phyloP scores from a whole-genome alignment of 306 rosid genomes.

The Quercus ilex region DNA sequence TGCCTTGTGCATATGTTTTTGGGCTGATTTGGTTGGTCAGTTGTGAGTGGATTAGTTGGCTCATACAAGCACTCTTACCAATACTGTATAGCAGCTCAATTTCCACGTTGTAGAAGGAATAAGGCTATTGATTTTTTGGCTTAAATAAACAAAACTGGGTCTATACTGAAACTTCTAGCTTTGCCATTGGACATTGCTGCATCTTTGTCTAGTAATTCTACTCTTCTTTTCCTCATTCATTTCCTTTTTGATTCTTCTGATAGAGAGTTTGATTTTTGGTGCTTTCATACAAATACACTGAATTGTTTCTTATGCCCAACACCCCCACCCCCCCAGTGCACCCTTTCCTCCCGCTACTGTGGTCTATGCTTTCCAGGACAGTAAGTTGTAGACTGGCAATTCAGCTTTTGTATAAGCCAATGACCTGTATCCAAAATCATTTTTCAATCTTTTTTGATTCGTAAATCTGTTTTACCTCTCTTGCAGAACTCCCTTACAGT shows the following conservation, averaged over 20 bases:
- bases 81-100: too few relatives aligned
- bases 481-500: slow-evolving; percentile 74
- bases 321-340: too few relatives aligned
- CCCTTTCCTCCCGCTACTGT: not conserved
- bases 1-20: too few relatives aligned
- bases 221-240: not conserved
- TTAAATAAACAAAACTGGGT: not conserved
- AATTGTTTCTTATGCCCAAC: not conserved
- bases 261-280: too few relatives aligned
- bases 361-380: not conserved
- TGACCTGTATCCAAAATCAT: not conserved
- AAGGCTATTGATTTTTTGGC: too few relatives aligned
- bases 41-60: too few relatives aligned
- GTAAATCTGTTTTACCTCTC: not conserved
- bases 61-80: too few relatives aligned
- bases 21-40: too few relatives aligned
- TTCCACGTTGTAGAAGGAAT: too few relatives aligned
- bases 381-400: not conserved
- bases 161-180: not conserved
- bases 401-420: not conserved
- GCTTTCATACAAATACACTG: not conserved
- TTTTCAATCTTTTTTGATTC: not conserved
- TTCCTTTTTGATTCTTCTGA: not conserved
- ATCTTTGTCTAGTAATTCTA: not conserved
- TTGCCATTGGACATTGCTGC: not conserved